A percentile compares a stretch with the other conserved stretches of the same genome.
Conservation (phyloP, 768 basidiomycete genomes). For the Gelatoporia subvermispora region DNA sequence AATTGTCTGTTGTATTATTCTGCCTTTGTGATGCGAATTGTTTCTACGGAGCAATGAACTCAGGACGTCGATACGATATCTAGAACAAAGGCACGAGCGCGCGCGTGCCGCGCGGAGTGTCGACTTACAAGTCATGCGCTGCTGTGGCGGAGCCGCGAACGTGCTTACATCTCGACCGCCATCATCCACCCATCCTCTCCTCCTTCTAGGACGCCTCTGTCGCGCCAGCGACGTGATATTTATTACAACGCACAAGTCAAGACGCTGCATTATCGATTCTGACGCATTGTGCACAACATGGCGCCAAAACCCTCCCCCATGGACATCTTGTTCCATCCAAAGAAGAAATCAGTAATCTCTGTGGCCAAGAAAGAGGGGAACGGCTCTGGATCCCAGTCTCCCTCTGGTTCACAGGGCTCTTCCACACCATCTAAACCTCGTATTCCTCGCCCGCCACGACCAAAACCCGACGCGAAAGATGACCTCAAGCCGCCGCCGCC, state of each 20-base stretch:
- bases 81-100: not conserved
- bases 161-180: slow-evolving; percentile 2
- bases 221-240: too few species aligned
- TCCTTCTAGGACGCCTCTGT: not conserved
- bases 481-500: slow-evolving; percentile 44
- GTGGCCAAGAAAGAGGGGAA: slow-evolving; percentile 9
- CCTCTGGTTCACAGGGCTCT: slow-evolving; percentile 1
- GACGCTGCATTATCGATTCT: not conserved
- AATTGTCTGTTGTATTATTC: too few species aligned
- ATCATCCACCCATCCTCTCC: not conserved
- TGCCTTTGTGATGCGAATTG: too few species aligned
- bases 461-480: slow-evolving; percentile 35
- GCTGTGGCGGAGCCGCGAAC: not conserved
- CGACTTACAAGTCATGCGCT: not conserved
- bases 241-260: not conserved
- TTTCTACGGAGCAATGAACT: too few species aligned
- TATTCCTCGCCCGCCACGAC: slow-evolving; percentile 6
- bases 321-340: slow-evolving; percentile 55
- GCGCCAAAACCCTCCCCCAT: not conserved
- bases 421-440: not conserved
- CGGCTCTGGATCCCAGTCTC: not conserved
- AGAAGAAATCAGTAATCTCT: slow-evolving; percentile 45
- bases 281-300: not conserved
- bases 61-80: not conserved
- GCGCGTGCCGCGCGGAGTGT: too few species aligned